Evolutionary conservation across 148 eudicot species (phyloP).

Genomic region (Mesembryanthemum crystallinum): DNA sequence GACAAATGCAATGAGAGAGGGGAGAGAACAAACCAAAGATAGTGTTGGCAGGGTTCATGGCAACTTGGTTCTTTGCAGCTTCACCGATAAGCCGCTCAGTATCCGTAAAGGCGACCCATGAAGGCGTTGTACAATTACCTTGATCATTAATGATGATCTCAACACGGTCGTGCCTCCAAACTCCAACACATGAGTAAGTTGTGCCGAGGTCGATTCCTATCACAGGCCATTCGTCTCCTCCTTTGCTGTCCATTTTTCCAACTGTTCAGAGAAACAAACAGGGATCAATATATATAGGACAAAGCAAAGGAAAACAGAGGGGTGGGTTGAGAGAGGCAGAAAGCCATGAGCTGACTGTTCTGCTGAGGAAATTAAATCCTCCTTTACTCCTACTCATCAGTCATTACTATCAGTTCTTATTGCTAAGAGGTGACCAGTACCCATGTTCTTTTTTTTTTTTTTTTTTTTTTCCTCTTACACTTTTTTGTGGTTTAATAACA

Average conservation of each 20-base stretch:
- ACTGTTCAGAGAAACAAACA: neutral
- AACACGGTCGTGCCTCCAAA: constrained; percentile 12
- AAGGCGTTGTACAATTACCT: constrained; percentile 24
- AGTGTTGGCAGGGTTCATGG: constrained; percentile 7
- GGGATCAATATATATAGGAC: too few relatives aligned
- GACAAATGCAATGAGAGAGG: neutral
- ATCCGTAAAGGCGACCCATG: constrained; percentile 19
- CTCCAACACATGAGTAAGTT: constrained; percentile 17
- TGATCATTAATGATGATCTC: constrained; percentile 20
- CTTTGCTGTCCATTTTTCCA: neutral
- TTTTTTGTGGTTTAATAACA: too few relatives aligned
- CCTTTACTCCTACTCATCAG: too few relatives aligned
- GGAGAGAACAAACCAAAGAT: constrained; percentile 3
- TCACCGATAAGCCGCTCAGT: constrained; percentile 19
- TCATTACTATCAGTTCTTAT: too few relatives aligned
- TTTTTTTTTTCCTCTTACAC: too few relatives aligned
- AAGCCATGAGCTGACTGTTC: too few relatives aligned
- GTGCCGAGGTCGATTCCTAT: constrained; percentile 23
- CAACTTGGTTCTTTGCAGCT: constrained; percentile 13
- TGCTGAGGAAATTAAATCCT: too few relatives aligned
- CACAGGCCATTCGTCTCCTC: neutral
- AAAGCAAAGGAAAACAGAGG: too few relatives aligned
- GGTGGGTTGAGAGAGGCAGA: too few relatives aligned
- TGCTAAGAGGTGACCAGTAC: too few relatives aligned
- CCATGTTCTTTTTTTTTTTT: too few relatives aligned